Base-by-base conservation (phyloP, 2,329 filamentous ascomycete genomes). In the Colletotrichum eleusines region DNA sequence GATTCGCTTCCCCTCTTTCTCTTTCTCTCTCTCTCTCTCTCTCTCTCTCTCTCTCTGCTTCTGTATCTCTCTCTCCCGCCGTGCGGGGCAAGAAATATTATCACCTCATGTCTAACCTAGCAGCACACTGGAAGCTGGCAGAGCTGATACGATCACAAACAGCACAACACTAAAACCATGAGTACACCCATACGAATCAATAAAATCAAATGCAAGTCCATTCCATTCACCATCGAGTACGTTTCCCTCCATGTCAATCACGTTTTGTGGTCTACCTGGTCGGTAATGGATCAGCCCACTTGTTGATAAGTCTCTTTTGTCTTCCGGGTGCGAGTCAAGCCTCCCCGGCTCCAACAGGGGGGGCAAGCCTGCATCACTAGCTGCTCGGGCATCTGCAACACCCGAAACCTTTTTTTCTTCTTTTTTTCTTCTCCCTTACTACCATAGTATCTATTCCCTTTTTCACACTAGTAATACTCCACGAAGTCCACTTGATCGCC, bases 401-500 rank as follows among this genome's bases (percentile, higher is more conserved):
- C 26, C 58, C 58, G 11, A 46, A 31, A 51, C 50, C 28, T 63
- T 66, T 57, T 53, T 18, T 44, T 9, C 53, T 42, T 31, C 20
- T 31, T n/a, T 6, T 53, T 59, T 40, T 18, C 42, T 28, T 28
- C 31, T n/a, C n/a, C n/a, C n/a, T n/a, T n/a, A n/a, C n/a, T n/a
- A n/a, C n/a, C n/a, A n/a, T n/a, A n/a, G n/a, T n/a, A n/a, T n/a
- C n/a, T n/a, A n/a, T n/a, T n/a, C n/a, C n/a, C n/a, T n/a, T 23
- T 12, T 48, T 40, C 7, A 14, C 38, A 40, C 38, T 40, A 14
- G 11, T 9, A 8, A 6, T 44, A 38, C 63, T 67, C 63, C 58
- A 67, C 51, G 38, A 54, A 50, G 68, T 48, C 68, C 64, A 63
- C 68, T 63, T 71, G 38, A 58, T 35, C 9, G 57, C 44, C 62